Evolutionary conservation across 2,329 filamentous ascomycete genomes (phyloP).

Genomic region (Monosporascus ibericus): DNA sequence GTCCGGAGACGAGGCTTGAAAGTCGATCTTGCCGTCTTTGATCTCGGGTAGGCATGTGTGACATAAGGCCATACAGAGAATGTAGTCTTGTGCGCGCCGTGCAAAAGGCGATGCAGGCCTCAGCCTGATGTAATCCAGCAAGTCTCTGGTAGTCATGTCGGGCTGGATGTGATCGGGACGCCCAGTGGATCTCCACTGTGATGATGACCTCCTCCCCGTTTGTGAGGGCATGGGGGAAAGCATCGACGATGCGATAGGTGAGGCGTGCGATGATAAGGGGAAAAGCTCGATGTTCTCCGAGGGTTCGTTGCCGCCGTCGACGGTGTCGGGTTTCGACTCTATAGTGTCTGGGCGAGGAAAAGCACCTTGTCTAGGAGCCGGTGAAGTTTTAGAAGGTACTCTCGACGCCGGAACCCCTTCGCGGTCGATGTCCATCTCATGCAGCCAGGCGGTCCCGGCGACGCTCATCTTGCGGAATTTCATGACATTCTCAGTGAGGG

Average conservation of each 20-base stretch:
- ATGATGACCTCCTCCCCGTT: slow-evolving; percentile 24
- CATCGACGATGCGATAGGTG: slow-evolving; percentile 2
- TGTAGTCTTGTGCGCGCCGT: slow-evolving; percentile 71
- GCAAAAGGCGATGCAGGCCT: slow-evolving; percentile 74
- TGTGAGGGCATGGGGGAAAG: not conserved
- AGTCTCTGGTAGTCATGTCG: slow-evolving; percentile 61
- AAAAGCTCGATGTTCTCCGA: slow-evolving; percentile 23
- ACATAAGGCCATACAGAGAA: slow-evolving; percentile 79
- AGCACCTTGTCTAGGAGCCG: not conserved
- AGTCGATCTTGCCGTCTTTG: slow-evolving; percentile 65
- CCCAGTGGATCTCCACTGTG: slow-evolving; percentile 27
- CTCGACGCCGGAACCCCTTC: slow-evolving; percentile 2
- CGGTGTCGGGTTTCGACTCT: not conserved
- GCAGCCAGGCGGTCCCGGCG: slow-evolving; percentile 82
- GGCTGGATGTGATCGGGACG: slow-evolving; percentile 39
- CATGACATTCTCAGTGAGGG: slow-evolving; percentile 92
- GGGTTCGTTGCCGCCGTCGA: slow-evolving; percentile 19
- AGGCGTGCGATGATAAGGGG: slow-evolving; percentile 18
- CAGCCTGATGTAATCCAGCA: slow-evolving; percentile 70
- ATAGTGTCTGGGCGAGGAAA: not conserved
- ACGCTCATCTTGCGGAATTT: slow-evolving; percentile 90
- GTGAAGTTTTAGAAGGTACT: not conserved
- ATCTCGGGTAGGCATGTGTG: slow-evolving; percentile 86
- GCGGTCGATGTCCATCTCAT: slow-evolving; percentile 60
- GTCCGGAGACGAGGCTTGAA: slow-evolving; percentile 85